Base-by-base conservation (phyloP, 225 moss, liverwort and hornwort genomes). In the Pseudoscleropodium purum region DNA sequence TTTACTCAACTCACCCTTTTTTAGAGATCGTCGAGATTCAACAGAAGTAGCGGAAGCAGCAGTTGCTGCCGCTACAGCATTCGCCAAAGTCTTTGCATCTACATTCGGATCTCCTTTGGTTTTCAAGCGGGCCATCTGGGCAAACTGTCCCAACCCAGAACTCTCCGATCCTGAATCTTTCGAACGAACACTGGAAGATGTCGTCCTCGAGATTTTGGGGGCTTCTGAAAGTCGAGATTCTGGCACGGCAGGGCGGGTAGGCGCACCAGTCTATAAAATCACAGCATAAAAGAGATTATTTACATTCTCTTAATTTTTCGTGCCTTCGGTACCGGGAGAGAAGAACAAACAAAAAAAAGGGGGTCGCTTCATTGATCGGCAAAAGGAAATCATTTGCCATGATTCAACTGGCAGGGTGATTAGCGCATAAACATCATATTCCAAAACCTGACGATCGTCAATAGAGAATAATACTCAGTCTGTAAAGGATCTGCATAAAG, bases 41-140 rank as follows among this genome's bases (percentile, higher is more conserved):
- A 92, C 92, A 61, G 85, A 89, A 90, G 90, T 88, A 64, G 97
- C 91, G 85, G 94, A 90, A 89, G 96, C 93, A 64, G 95, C 93
- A 47, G 94, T 82, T 70, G 95, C 95, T 72, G 95, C 95, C 74
- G 96, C 95, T 51, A 96, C 97, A 91, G 97, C 96, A 91, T 93
- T 97, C 33, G 93, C 97, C 73, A 98, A 82, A 54, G 92, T 93
- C 88, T 95, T 94, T 60, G 95, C 90, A 82, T 98, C 98, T 66
- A 95, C 66, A 90, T 91, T 95, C 49, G 95, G 92, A 90, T 97
- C 98, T 80, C 94, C 96, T 93, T 98, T 96, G 74, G 92, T 90
- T 91, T 95, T 97, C 31, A 91, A 88, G 49, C 90, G 95, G 37
- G 56, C 16, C 83, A 97, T 85, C 62, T 96, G 93, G 70, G 96